Evolutionary conservation across 139 green algal genomes (phyloP).

Genomic region (Pseudopediastrum boryanum): DNA sequence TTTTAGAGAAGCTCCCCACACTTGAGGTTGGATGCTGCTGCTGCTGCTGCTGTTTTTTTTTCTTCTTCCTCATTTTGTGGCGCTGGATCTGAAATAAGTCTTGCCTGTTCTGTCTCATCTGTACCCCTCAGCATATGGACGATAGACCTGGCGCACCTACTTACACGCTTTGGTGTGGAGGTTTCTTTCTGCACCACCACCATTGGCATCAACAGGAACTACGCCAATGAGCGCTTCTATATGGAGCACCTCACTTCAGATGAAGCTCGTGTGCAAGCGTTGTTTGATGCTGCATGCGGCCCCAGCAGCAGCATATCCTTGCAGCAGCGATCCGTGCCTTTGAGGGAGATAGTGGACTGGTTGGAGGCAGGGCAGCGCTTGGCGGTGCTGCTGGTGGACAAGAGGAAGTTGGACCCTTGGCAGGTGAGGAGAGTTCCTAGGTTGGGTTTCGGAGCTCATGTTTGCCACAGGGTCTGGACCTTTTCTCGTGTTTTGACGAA

Average conservation of each 20-base stretch:
- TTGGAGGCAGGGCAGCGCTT: constrained; percentile 61
- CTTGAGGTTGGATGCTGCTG: background rate
- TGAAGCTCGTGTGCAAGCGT: constrained; percentile 66
- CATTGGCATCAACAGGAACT: constrained; percentile 85
- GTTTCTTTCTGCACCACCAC: constrained; percentile 79
- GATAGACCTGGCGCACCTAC: constrained; percentile 89
- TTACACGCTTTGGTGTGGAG: constrained; percentile 68
- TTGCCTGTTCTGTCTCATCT: background rate
- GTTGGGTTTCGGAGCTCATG: constrained; percentile 1
- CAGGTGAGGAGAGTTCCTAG: background rate
- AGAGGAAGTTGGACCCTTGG: constrained; percentile 60
- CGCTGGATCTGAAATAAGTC: background rate
- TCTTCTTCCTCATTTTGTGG: background rate
- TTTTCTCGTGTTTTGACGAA: too few relatives aligned
- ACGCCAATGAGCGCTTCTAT: constrained; percentile 87
- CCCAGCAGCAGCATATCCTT: constrained; percentile 53
- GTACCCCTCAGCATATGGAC: constrained; percentile 84
- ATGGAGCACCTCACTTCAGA: constrained; percentile 79
- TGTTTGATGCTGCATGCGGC: constrained; percentile 71
- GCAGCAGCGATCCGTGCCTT: constrained; percentile 50
- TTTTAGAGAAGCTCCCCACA: background rate
- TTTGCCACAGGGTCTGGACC: too few relatives aligned
- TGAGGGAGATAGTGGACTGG: constrained; percentile 37
- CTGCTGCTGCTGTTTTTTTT: background rate
- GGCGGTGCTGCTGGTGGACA: constrained; percentile 86